Percentiles rank a stretch among this genome's conserved stretches.
These are phyloP conservation scores for Arabis alpina DNA, from an alignment of 345 rosid genomes.

Conservation along the genomic window DNA sequence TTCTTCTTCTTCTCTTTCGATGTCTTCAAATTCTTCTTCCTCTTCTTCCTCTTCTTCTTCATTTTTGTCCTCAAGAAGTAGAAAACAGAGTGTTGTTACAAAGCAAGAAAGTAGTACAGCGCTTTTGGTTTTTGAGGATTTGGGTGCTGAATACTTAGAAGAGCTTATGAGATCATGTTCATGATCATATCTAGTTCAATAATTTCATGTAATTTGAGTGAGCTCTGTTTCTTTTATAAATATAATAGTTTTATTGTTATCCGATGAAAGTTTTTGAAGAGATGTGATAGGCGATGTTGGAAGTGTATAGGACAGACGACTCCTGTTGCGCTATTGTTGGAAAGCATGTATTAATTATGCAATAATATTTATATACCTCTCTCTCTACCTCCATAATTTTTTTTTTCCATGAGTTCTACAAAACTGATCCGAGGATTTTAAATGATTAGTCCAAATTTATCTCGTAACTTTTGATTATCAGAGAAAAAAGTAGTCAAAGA, in stretches of 20 bases:
- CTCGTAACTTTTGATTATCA: background rate
- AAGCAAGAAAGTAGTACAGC: constrained; percentile 37
- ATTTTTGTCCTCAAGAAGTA: constrained; percentile 25
- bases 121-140: constrained; percentile 64
- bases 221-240: constrained; percentile 17
- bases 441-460: background rate
- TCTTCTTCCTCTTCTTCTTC: constrained; percentile 4
- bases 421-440: background rate
- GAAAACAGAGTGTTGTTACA: constrained; percentile 28
- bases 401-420: constrained; percentile 1
- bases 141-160: constrained; percentile 72
- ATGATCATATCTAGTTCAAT: constrained; percentile 24
- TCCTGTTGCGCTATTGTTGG: constrained; percentile 7
- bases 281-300: constrained; percentile 26
- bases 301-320: constrained; percentile 28
- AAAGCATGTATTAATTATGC: constrained; percentile 20
- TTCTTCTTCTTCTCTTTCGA: constrained; percentile 20
- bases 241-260: constrained; percentile 6
- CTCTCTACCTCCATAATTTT: too few relatives aligned
- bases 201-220: constrained; percentile 21
- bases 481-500: background rate
- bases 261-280: constrained; percentile 19
- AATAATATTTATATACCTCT: background rate
- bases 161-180: constrained; percentile 63
- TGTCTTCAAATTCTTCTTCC: background rate